phyloP scores from a whole-genome alignment of 2,329 filamentous ascomycete species.

The Fonsecaea pedrosoi region DNA sequence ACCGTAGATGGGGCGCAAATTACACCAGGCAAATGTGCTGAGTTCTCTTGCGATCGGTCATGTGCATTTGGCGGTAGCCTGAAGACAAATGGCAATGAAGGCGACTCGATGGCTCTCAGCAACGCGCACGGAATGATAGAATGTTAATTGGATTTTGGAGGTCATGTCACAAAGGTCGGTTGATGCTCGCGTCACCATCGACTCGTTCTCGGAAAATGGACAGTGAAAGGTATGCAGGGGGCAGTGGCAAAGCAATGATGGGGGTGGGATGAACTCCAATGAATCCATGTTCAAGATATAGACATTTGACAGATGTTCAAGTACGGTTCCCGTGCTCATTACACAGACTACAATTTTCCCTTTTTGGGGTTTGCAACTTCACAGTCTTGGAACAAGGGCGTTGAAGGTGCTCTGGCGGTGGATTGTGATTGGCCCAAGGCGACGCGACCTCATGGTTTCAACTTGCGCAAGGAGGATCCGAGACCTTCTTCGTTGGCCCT shows the following conservation, averaged over 20 bases:
- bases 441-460: constrained; percentile 29
- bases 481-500: constrained; percentile 15
- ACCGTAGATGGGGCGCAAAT: neutral
- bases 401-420: neutral
- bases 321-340: neutral
- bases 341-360: constrained; percentile 7
- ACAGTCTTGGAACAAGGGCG: neutral
- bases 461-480: constrained; percentile 16
- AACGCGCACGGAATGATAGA: neutral
- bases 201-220: neutral
- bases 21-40: neutral
- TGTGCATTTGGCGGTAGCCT: neutral
- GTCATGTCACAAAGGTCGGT: neutral
- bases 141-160: constrained; percentile 2
- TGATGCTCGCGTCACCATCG: neutral
- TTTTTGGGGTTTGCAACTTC: neutral
- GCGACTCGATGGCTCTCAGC: neutral
- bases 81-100: constrained; percentile 1
- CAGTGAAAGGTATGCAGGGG: neutral
- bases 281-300: constrained; percentile 22
- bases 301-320: constrained; percentile 19
- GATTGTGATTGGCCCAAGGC: constrained; percentile 29
- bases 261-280: constrained; percentile 16
- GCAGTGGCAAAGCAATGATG: neutral
- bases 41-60: neutral